Evolutionary conservation across 169 alveolate species (phyloP).

Genomic region (Amoebophrya sp.): DNA sequence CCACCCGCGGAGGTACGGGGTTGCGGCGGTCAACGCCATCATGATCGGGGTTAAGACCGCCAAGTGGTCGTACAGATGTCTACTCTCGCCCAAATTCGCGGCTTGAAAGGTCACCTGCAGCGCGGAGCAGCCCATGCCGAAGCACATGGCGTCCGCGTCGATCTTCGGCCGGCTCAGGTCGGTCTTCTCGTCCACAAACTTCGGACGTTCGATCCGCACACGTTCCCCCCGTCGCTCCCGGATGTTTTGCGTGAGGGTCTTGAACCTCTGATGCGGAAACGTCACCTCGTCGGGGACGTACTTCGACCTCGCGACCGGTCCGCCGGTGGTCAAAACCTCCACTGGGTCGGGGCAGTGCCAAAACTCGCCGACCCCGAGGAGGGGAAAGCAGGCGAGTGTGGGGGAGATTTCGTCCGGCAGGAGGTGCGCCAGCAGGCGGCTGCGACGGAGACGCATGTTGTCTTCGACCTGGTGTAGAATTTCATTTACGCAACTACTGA

Average conservation of each 20-base stretch:
- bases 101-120: neutral
- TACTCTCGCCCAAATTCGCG: neutral
- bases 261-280: neutral
- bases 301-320: neutral
- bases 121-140: conserved; percentile 27
- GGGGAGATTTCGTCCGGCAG: neutral
- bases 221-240: neutral
- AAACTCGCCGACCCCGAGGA: neutral
- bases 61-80: neutral
- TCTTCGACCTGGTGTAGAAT: neutral
- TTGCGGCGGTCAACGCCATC: conserved; percentile 52
- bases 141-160: neutral
- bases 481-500: neutral
- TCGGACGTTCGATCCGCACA: neutral
- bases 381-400: neutral
- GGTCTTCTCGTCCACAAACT: neutral
- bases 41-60: neutral
- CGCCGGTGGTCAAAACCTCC: neutral
- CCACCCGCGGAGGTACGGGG: conserved; percentile 81
- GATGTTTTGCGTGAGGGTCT: neutral
- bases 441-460: neutral
- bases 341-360: neutral
- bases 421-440: neutral
- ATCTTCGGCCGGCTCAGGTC: neutral
- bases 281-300: neutral